Conservation (phyloP, 306 rosid species). For the Castanea mollissima region DNA sequence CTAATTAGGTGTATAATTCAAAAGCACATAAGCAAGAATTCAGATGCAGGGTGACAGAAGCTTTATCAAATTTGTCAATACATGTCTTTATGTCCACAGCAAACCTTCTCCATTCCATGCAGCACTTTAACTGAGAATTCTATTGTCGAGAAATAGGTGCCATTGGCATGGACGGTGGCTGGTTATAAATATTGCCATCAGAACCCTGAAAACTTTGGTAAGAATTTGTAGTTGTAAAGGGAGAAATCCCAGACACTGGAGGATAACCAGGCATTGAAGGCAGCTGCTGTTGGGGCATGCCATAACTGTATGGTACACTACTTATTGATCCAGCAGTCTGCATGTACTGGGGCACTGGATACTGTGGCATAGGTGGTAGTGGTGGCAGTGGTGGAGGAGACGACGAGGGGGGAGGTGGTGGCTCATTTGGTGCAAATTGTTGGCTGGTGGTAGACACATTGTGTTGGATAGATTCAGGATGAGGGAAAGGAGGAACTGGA, state of each 20-base stretch:
- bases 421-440: constrained; percentile 57
- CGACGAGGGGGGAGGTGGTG: constrained; percentile 84
- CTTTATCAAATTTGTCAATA: not conserved
- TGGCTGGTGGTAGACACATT: constrained; percentile 47
- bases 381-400: constrained; percentile 92
- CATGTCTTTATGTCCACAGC: not conserved
- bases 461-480: constrained; percentile 52
- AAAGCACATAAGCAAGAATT: constrained; percentile 34
- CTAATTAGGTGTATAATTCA: constrained; percentile 42
- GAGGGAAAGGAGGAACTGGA: constrained; percentile 50
- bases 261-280: constrained; percentile 51
- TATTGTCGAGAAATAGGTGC: constrained; percentile 84
- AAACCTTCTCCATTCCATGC: constrained; percentile 16
- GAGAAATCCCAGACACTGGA: constrained; percentile 46
- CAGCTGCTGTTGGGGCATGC: constrained; percentile 51
- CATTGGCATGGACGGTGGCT: constrained; percentile 76
- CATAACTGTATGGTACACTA: constrained; percentile 54
- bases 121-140: constrained; percentile 20
- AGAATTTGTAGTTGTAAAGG: constrained; percentile 46
- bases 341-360: constrained; percentile 60
- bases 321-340: constrained; percentile 63
- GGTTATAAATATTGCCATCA: constrained; percentile 81
- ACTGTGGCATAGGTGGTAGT: constrained; percentile 73
- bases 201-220: constrained; percentile 85
- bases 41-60: constrained; percentile 15